A percentile compares a stretch with the other conserved stretches of the same genome.
Evolutionary conservation across 78 protist species (phyloP).

Genomic region (Pigoraptor vietnamica): DNA sequence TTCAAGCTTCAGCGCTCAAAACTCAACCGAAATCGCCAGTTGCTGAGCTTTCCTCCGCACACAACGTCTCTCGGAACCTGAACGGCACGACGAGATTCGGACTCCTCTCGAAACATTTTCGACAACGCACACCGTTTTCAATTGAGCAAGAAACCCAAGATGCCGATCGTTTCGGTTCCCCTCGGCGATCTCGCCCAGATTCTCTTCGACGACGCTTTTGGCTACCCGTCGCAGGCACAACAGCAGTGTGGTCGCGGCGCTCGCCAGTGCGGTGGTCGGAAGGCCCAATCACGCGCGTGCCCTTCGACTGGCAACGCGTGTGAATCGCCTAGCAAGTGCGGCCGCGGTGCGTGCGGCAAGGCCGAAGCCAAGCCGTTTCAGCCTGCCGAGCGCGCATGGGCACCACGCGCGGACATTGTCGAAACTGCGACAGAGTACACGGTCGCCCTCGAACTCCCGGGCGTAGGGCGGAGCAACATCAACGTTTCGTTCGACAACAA

Average conservation of each 20-base stretch:
- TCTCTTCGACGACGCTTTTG: neutral
- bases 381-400: neutral
- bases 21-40: too few species aligned
- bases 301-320: neutral
- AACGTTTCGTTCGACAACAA: neutral
- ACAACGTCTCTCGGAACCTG: too few species aligned
- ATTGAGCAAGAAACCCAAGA: neutral
- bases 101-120: neutral
- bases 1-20: too few species aligned
- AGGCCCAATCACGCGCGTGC: neutral
- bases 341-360: neutral
- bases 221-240: neutral
- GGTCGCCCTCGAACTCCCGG: neutral
- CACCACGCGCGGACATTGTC: neutral
- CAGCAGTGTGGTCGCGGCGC: too few species aligned
- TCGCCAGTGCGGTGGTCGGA: too few species aligned
- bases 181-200: neutral
- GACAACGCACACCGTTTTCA: too few species aligned
- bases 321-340: neutral
- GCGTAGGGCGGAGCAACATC: neutral
- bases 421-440: neutral
- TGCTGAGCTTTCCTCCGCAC: too few species aligned
- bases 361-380: neutral
- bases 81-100: too few species aligned
- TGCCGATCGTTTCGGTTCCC: neutral